Conservation (phyloP, 2,329 filamentous ascomycete genomes). For the Phaeosphaeria sp. region DNA sequence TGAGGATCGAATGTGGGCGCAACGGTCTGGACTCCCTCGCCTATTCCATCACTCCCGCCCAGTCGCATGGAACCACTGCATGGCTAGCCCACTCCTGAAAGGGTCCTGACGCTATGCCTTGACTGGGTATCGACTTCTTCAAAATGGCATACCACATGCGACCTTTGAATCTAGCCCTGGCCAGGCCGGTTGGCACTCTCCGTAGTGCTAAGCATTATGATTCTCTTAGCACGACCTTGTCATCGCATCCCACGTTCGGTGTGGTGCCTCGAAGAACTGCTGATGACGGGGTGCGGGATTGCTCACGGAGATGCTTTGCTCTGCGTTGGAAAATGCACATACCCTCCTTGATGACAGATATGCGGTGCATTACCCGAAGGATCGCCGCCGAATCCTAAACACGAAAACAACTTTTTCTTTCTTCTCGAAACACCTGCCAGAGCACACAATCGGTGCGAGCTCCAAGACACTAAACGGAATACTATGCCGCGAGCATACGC, state of each 20-base stretch:
- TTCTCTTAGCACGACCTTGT: neutral
- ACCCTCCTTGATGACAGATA: neutral
- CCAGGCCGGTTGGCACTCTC: neutral
- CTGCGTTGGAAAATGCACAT: neutral
- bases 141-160: neutral
- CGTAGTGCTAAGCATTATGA: neutral
- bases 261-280: neutral
- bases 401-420: too few relatives aligned
- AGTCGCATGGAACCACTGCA: neutral
- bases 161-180: neutral
- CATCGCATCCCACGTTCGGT: neutral
- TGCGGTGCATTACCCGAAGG: neutral
- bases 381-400: neutral
- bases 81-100: neutral
- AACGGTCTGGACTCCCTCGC: neutral
- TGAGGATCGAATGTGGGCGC: neutral
- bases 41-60: neutral
- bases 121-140: slow-evolving; percentile 1
- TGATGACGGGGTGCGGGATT: neutral
- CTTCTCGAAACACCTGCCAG: neutral
- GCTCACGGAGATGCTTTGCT: neutral
- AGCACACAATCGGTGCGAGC: neutral
- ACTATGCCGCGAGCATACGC: neutral
- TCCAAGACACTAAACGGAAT: neutral
- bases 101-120: neutral